Evolutionary conservation across 2,329 filamentous ascomycete genomes (phyloP).

Genomic region (Bretziella fagacearum): DNA sequence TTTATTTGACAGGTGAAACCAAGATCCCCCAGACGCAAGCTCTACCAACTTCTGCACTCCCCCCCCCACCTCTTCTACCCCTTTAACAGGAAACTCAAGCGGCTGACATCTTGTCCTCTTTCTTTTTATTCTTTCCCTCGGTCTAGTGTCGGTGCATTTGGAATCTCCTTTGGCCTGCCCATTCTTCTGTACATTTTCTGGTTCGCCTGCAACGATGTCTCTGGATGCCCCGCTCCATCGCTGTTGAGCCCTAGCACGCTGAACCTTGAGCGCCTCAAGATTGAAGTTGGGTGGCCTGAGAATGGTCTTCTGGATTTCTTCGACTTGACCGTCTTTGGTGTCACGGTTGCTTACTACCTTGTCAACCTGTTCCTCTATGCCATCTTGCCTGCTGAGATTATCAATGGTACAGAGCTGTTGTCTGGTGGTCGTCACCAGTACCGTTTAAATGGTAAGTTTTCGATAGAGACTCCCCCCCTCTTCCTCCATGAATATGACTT

Average conservation of each 20-base stretch:
- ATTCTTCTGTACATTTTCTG: constrained; percentile 60
- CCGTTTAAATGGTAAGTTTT: constrained; percentile 51
- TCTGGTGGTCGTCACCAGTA: constrained; percentile 65
- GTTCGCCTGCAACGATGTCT: constrained; percentile 83
- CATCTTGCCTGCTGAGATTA: constrained; percentile 56
- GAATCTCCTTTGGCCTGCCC: constrained; percentile 66
- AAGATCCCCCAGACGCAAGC: too few relatives aligned
- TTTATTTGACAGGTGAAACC: too few relatives aligned
- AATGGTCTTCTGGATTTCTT: constrained; percentile 53
- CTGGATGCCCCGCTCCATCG: constrained; percentile 76
- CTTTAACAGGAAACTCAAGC: too few relatives aligned
- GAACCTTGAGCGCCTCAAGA: constrained; percentile 54
- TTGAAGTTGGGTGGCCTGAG: constrained; percentile 65
- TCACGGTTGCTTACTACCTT: constrained; percentile 59
- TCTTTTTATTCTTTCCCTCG: neutral
- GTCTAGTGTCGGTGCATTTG: constrained; percentile 53
- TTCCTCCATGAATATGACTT: neutral
- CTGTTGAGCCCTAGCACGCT: constrained; percentile 56
- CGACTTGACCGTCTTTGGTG: constrained; percentile 51
- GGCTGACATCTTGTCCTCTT: neutral
- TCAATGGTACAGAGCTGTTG: constrained; percentile 51
- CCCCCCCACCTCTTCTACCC: too few relatives aligned
- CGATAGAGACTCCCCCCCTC: neutral
- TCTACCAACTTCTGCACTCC: too few relatives aligned
- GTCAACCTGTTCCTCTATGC: constrained; percentile 59